Evolutionary conservation across 2,329 filamentous ascomycete genomes (phyloP), one percentile per base, ranked within the genome.

Genomic region (Endoconidiophora laricicola): DNA sequence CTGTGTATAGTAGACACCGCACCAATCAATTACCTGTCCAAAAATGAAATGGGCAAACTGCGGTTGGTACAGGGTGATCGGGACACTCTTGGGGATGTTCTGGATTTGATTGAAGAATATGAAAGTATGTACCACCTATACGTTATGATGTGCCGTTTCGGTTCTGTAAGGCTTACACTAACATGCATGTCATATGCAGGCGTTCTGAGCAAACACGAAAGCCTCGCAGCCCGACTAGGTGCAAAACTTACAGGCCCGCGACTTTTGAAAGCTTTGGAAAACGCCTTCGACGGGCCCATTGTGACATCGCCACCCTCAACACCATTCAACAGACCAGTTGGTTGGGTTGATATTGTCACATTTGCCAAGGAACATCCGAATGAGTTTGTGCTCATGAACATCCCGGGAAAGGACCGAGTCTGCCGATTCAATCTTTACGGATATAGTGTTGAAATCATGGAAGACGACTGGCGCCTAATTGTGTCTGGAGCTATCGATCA

Each of bases 401-500:
- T 75, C 54, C 71, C 76, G 42, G 81, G 84, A 56, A 82, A 83
- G 18, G 67, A 75, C 48, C 75, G 81, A 44, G 78, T 82, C 48
- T 93, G 86, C 60, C 83, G 86, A 55, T 91, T 94, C 62, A 78
- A 80, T 59, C 79, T 86, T 55, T 87, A 87, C 60, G 83, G 87
- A 54, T 74, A 81, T 56, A 76, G 83, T 44, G 81, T 93, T 6
- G 85, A 94, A 65, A 90, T 94, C 54, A 79, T 78, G 16, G 86
- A 93, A 62, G 86, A 93, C 61, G 86, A 94, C 61, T 94, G 81
- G 71, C 74, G 87, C 40, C 68, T 94, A 56, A 88, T 94, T 56
- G 78, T 79, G 49, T 88, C 83, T 38, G 86, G 86, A 24, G 83
- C 85, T 56, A 76, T 88, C 9, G 84, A 93, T 62, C 81, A 86